These are phyloP conservation scores for Hypoxylon sp. DNA, from an alignment of 2,329 filamentous ascomycete genomes.

Conservation along the genomic window DNA sequence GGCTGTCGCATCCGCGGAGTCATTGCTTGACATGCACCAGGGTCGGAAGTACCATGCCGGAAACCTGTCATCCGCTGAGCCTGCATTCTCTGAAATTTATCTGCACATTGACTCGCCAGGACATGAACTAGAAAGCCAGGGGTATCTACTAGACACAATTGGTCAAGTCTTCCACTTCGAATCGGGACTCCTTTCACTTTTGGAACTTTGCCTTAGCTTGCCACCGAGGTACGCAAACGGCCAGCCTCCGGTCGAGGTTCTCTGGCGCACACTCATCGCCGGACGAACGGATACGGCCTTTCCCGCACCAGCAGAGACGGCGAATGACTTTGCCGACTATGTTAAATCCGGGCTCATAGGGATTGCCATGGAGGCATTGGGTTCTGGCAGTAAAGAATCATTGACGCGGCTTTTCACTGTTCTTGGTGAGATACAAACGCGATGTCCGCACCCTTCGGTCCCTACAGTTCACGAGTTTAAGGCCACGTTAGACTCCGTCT, in stretches of 20 bases:
- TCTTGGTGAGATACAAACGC: constrained; percentile 17
- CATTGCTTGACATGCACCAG: constrained; percentile 33
- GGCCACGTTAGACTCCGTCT: constrained; percentile 12
- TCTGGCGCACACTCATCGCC: constrained; percentile 38
- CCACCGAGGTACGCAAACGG: constrained; percentile 22
- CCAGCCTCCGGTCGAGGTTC: constrained; percentile 29
- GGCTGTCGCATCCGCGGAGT: constrained; percentile 34
- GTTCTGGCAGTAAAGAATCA: neutral
- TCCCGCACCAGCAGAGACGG: constrained; percentile 30
- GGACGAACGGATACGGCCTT: constrained; percentile 34
- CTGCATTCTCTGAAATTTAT: constrained; percentile 25
- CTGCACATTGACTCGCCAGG: constrained; percentile 21
- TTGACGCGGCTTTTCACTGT: constrained; percentile 10
- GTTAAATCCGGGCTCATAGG: constrained; percentile 32
- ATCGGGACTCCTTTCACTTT: constrained; percentile 19
- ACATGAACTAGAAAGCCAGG: constrained; percentile 21
- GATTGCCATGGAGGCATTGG: constrained; percentile 21
- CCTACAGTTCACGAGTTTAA: constrained; percentile 25
- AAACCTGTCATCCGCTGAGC: constrained; percentile 17
- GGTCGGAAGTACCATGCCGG: constrained; percentile 36
- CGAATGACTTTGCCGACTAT: constrained; percentile 28
- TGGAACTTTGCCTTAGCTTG: constrained; percentile 27
- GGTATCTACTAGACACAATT: constrained; percentile 29
- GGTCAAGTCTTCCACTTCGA: constrained; percentile 35
- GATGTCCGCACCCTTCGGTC: constrained; percentile 32